phyloP scores from a whole-genome alignment of 2,329 filamentous ascomycete species.

The Aspergillus sp. region DNA sequence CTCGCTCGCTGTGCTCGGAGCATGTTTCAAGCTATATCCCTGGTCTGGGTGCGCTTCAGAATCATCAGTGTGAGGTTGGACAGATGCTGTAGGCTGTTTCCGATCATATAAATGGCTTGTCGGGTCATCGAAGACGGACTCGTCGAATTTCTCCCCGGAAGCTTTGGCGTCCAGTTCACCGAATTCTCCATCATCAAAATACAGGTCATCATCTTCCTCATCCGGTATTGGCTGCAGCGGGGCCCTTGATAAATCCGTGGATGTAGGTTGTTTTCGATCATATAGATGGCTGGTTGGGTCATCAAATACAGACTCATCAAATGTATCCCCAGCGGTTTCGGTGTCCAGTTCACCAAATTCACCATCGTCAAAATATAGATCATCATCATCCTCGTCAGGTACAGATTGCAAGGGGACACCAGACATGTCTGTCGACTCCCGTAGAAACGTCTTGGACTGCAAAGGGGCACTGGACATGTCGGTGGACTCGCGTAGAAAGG shows the following conservation, averaged over 20 bases:
- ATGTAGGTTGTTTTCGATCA: conserved; percentile 32
- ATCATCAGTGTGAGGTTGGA: conserved; percentile 16
- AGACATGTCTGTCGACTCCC: not conserved
- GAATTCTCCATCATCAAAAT: conserved; percentile 50
- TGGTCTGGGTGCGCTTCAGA: conserved; percentile 3
- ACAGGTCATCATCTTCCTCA: conserved; percentile 47
- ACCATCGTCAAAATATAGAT: conserved; percentile 49
- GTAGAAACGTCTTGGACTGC: not conserved
- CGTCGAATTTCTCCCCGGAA: conserved; percentile 43
- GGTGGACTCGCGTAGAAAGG: not conserved
- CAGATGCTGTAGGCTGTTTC: conserved; percentile 26
- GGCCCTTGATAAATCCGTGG: too few relatives aligned
- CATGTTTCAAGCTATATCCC: conserved; percentile 30
- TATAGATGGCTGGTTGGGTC: conserved; percentile 47
- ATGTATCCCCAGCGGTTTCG: conserved; percentile 33
- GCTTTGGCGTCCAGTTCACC: conserved; percentile 38
- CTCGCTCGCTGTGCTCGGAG: conserved; percentile 37
- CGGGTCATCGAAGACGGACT: conserved; percentile 51
- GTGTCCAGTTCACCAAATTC: conserved; percentile 44
- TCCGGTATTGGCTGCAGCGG: conserved; percentile 15
- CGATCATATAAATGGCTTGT: conserved; percentile 44
- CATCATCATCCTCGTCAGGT: conserved; percentile 32
- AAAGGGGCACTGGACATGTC: not conserved
- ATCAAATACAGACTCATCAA: conserved; percentile 52
- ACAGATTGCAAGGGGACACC: conserved; percentile 11